Evolutionary conservation across 352 stramenopile species (phyloP), one percentile per base, ranked within the genome.

Genomic region (Phytophthora megakarya): DNA sequence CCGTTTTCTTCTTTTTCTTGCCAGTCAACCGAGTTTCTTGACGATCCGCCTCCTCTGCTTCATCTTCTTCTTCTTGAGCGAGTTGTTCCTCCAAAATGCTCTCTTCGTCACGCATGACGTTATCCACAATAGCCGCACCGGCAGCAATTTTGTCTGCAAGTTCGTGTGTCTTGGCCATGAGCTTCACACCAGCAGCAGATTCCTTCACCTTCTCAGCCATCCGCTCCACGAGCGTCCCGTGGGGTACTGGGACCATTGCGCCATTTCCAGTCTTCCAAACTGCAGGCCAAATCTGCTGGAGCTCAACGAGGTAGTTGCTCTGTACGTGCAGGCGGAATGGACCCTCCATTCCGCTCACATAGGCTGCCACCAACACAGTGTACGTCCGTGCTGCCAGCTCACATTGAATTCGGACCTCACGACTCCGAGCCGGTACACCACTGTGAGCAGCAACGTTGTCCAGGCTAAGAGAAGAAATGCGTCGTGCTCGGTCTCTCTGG

Each of bases 291-390:
- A 97, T 72, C 68, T 86, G 86, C 40, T 88, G 65, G 6, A 95
- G 42, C 30, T 68, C 73, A 2, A 97, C 78, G 10, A 77, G 75
- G 62, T 97, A 96, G 49, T 96, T 97, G 53, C 76, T 96, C 58
- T 96, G 80, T 38, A 97, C 74, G 15, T 70, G 80, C 26, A 98
- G 38, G 32, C 82, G 84, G 70, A 98, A 98, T 22, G 88, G 80
- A 3, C 93, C 93, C 56, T 98, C 91, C 84, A 97, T 96, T 15
- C 78, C 83, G 47, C 82, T 86, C 50, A 93, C 80, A 65, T 97
- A 98, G 6, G 92, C 83, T 3, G 82, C 89, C 19, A 95, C 73
- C 25, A 98, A 64, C 39, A 98, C 35, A 16, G 92, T 93, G 73
- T 98, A 98, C n/a, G 73, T 82, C 0, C 91, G 74, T 28, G 89